Percentiles rank a stretch among this genome's conserved stretches.
These are phyloP conservation scores for Trametes maxima DNA, from an alignment of 768 basidiomycete genomes.

Conservation along the genomic window DNA sequence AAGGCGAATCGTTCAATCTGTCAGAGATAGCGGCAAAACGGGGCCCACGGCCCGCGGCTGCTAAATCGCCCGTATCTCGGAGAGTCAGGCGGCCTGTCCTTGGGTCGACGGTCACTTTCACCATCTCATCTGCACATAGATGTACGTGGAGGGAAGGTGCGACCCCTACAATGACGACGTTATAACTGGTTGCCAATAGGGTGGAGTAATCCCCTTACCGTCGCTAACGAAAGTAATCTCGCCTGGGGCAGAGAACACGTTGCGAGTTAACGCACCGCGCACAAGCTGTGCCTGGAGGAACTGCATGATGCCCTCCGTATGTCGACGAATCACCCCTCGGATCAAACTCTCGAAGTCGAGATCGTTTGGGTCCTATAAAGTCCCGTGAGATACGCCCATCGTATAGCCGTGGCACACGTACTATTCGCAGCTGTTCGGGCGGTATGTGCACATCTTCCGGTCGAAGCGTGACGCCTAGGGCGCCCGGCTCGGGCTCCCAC, in stretches of 20 bases:
- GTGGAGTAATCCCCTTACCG: constrained; percentile 41
- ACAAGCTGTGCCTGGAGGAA: constrained; percentile 59
- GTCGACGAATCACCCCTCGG: constrained; percentile 60
- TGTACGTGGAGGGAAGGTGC: constrained; percentile 63
- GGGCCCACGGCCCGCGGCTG: constrained; percentile 71
- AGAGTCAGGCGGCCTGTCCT: constrained; percentile 79
- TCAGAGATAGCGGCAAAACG: constrained; percentile 61
- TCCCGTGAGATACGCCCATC: constrained; percentile 1
- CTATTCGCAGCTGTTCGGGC: constrained; percentile 52
- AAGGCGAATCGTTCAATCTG: constrained; percentile 71
- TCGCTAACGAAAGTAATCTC: constrained; percentile 58
- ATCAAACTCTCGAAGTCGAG: constrained; percentile 78
- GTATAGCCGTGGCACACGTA: constrained; percentile 42
- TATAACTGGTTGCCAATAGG: background rate
- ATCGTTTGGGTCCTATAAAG: constrained; percentile 57
- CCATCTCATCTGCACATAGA: constrained; percentile 75
- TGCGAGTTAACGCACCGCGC: constrained; percentile 48
- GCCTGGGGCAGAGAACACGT: constrained; percentile 64
- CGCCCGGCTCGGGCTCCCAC: constrained; percentile 76
- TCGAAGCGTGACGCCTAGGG: constrained; percentile 61
- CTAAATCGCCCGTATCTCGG: constrained; percentile 79
- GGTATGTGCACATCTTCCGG: constrained; percentile 47
- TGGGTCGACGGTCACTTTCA: constrained; percentile 76
- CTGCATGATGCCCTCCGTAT: constrained; percentile 63
- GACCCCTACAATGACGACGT: constrained; percentile 42